Base-by-base conservation (phyloP, 202 grass and related monocot genomes). In the Bolboschoenoplectus hybrid region DNA sequence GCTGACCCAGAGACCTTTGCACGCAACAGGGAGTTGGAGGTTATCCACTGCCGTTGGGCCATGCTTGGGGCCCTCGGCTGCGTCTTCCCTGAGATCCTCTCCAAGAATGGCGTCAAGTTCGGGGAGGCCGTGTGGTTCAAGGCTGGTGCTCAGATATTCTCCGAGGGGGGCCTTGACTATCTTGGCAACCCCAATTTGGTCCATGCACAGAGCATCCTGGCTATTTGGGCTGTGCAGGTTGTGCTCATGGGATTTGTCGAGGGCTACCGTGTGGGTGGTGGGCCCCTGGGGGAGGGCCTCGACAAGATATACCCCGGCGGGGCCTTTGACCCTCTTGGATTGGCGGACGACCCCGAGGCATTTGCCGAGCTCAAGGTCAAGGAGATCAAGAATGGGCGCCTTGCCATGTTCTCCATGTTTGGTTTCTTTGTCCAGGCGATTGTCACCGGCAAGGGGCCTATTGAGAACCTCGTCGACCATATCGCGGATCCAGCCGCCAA, bases 121-220 rank as follows among this genome's bases (percentile, higher is more conserved):
- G 92, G 95, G 0, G 95, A 97, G 81, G 95, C 95, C 0, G 95
- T 97, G 46, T 97, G 92, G 95, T 97, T 97, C 92, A 94, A 97
- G 87, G 95, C 95, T 0, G 95, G 95, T 0, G 78, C 95, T 6
- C 95, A 95, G 89, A 95, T 95, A 81, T 95, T 97, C 89, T 95
- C 92, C 0, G 95, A 97, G 88, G 95, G 92, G 11, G 95, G 95
- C 0, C 89, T 97, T 0, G 95, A 97, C 95, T 97, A 97, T 85
- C 87, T 97, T 0, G 95, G 95, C 32, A 97, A 97, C 92, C 95
- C 95, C 0, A 97, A 95, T 79, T 75, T 97, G 12, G 83, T 97
- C 57, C 95, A 97, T 74, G 95, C 92, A 3, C 92, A 97, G 81
- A 97, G 95, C 91, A 97, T 97, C 75, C 89, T 97, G 0, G 95